Conservation (phyloP, 2,329 filamentous ascomycete genomes). For the Fusarium falciforme region DNA sequence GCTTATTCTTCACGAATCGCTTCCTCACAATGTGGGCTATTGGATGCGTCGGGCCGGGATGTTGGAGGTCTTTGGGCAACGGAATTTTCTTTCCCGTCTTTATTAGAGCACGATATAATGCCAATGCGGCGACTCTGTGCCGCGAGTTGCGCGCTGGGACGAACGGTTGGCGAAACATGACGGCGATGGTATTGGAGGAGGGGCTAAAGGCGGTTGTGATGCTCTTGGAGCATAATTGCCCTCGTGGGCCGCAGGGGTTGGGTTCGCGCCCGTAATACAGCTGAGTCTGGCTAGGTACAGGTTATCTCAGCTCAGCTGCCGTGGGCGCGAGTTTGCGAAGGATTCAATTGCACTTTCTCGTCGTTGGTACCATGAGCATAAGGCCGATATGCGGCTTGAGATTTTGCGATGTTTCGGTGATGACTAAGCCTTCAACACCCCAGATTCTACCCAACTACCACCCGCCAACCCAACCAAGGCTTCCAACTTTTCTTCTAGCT, state of each 20-base stretch:
- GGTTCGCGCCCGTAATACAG: not conserved
- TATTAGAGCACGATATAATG: conserved; percentile 78
- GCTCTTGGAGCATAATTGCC: conserved; percentile 19
- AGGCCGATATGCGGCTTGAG: conserved; percentile 4
- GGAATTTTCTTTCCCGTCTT: conserved; percentile 65
- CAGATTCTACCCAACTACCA: conserved; percentile 17
- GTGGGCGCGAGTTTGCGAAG: not conserved
- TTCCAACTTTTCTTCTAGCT: not conserved
- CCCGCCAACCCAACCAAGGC: not conserved
- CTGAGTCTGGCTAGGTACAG: not conserved
- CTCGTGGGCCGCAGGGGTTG: not conserved
- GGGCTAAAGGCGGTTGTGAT: not conserved
- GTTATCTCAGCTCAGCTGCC: not conserved
- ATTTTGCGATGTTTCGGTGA: conserved; percentile 22
- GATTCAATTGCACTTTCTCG: not conserved
- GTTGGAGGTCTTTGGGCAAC: conserved; percentile 58
- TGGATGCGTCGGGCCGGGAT: conserved; percentile 51
- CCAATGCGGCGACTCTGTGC: conserved; percentile 69
- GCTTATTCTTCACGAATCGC: conserved; percentile 70
- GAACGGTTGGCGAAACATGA: conserved; percentile 50
- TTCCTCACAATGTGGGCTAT: conserved; percentile 69
- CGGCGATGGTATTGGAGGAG: not conserved
- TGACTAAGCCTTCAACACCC: conserved; percentile 34
- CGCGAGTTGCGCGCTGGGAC: conserved; percentile 62
- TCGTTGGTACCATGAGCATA: not conserved